A percentile compares a stretch with the other conserved stretches of the same genome.
Evolutionary conservation across 2,329 filamentous ascomycete genomes (phyloP).

Genomic region (Colletotrichum lini): DNA sequence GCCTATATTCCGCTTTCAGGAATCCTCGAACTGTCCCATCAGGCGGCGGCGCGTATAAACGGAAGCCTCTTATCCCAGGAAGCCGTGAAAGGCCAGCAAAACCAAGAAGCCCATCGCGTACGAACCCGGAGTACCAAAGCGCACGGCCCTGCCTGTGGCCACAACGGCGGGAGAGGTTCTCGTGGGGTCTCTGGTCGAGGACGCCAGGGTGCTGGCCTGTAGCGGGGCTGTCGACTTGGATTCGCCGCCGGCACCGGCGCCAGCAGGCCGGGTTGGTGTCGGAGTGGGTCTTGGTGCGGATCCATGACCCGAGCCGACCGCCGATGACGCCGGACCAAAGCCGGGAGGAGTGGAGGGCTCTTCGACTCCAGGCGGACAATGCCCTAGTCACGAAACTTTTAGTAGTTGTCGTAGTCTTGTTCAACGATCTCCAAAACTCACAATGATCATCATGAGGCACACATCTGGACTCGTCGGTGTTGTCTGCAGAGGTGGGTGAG

Average conservation of each 20-base stretch:
- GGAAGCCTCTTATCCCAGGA: not conserved
- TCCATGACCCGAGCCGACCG: not conserved
- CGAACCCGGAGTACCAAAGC: not conserved
- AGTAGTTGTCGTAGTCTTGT: too few relatives aligned
- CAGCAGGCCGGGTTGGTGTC: not conserved
- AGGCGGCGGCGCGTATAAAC: not conserved
- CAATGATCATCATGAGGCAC: slow-evolving; percentile 26
- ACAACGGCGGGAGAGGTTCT: slow-evolving; percentile 7
- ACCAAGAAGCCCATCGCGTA: not conserved
- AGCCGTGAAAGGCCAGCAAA: not conserved
- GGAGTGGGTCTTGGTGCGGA: not conserved
- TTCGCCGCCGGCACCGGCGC: slow-evolving; percentile 6
- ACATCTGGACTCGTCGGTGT: slow-evolving; percentile 4
- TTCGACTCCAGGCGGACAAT: slow-evolving; percentile 29
- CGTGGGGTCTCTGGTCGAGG: not conserved
- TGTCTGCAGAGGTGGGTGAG: slow-evolving; percentile 3
- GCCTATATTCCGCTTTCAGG: not conserved
- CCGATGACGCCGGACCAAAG: slow-evolving; percentile 7
- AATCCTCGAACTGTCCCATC: too few relatives aligned
- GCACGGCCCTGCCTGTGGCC: too few relatives aligned
- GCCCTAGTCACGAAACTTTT: not conserved
- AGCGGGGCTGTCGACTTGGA: slow-evolving; percentile 1
- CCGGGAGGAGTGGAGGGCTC: slow-evolving; percentile 15
- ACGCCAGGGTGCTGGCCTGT: not conserved
- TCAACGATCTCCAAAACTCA: too few relatives aligned